These are phyloP conservation scores for Globisporangium echinulatum DNA, from an alignment of 352 stramenopile genomes.

Conservation along the genomic window DNA sequence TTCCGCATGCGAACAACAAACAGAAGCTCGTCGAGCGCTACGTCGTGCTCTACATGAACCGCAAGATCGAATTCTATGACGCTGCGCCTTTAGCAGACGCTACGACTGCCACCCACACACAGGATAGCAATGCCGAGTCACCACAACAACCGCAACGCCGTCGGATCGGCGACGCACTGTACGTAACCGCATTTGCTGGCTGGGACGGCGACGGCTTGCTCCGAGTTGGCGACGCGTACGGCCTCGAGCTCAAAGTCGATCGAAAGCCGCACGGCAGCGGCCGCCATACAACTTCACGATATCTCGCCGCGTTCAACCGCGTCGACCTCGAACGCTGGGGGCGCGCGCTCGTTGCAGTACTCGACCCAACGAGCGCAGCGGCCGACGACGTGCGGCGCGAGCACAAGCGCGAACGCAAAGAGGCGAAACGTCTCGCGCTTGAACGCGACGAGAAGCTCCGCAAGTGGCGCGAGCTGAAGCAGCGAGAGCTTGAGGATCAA, in stretches of 20 bases:
- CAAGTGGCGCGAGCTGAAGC: conserved; percentile 63
- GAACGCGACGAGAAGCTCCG: conserved; percentile 61
- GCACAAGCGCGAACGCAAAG: conserved; percentile 44
- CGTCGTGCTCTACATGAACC: conserved; percentile 70
- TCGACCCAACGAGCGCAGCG: conserved; percentile 56
- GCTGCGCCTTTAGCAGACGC: neutral
- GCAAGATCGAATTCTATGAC: conserved; percentile 75
- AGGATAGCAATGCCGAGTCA: neutral
- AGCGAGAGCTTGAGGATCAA: conserved; percentile 43
- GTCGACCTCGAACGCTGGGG: conserved; percentile 82
- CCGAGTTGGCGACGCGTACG: conserved; percentile 64
- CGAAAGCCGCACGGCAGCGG: conserved; percentile 26
- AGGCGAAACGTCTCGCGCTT: conserved; percentile 50
- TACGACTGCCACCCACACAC: neutral
- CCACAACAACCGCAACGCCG: conserved; percentile 19
- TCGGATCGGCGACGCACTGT: conserved; percentile 31
- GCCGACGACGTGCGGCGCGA: conserved; percentile 56
- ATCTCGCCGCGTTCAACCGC: conserved; percentile 71
- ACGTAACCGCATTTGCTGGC: conserved; percentile 60
- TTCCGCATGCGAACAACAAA: neutral
- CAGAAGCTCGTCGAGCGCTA: conserved; percentile 39
- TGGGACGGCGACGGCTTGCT: conserved; percentile 71
- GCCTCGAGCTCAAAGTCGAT: conserved; percentile 73
- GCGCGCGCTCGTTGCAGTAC: conserved; percentile 57
- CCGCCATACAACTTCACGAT: conserved; percentile 31